Base-by-base conservation (phyloP, 805 yeast species). In the Torulaspora maleeae region DNA sequence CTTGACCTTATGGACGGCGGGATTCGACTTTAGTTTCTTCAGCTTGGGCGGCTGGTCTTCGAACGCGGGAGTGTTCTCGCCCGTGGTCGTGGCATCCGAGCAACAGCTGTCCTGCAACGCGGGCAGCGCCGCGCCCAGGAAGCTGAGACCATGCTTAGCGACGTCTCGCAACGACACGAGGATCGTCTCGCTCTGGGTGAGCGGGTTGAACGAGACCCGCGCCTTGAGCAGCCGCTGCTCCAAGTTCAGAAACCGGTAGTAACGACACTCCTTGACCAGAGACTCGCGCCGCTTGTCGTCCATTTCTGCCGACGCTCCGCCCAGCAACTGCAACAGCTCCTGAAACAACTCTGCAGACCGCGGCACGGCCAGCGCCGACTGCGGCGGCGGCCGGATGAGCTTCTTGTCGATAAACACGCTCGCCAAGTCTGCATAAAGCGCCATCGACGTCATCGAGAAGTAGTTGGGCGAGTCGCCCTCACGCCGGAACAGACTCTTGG, bases 381-480 rank as follows among this genome's bases (percentile, higher is more conserved):
- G 75, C 1, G 93, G 87, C 3, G 95, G 95, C 0, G 96, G 96
- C 30, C 96, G 67, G 2, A 84, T 64, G 53, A 82, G 63, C 29
- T 74, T 70, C 41, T 66, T 68, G 6, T 61, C 52, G 12, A 60
- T 53, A 43, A 65, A 65, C 9, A 70, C 52, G 15, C 70, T 68
- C 19, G 75, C 71, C 9, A 80, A 75, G 48, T 80, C 82, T 2
- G 69, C 60, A 47, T 78, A 69, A 16, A 81, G 60, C 1, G 79
- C 68, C 27, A 77, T 76, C 55, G 72, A 74, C 2, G 84, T 76
- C 29, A 87, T 68, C 9, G 83, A 75, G 66, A 89, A 86, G 63
- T 74, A 88, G 63, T 89, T 89, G 9, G 91, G 95, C 37, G 68
- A 61, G 59, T 90, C 88, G 0, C 95, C 96, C 2, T 78, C 73